A percentile compares a stretch with the other conserved stretches of the same genome.
These are phyloP conservation scores for Quercus phellos DNA, from an alignment of 331 rosid species.

Conservation along the genomic window DNA sequence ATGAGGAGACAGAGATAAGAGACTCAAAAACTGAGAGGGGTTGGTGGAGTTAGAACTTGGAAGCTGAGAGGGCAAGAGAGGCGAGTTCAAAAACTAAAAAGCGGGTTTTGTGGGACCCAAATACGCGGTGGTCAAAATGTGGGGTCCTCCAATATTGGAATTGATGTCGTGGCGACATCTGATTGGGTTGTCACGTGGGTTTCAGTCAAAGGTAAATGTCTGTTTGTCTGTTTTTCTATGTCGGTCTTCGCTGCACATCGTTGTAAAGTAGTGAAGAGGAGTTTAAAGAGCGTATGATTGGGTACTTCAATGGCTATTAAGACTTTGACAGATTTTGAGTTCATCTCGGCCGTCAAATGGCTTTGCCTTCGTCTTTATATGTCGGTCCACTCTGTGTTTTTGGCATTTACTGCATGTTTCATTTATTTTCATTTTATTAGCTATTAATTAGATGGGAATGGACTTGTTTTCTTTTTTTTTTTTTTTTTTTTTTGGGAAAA, in stretches of 20 bases:
- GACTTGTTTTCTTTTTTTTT: too few species aligned
- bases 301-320: too few species aligned
- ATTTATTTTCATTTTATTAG: neutral
- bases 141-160: neutral
- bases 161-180: neutral
- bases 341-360: too few species aligned
- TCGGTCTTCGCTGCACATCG: too few species aligned
- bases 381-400: constrained; percentile 8
- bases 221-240: too few species aligned
- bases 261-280: too few species aligned
- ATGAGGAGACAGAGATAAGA: neutral
- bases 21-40: neutral
- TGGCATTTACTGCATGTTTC: neutral
- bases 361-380: neutral
- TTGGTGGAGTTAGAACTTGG: neutral
- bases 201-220: too few species aligned
- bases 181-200: neutral
- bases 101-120: constrained; percentile 14
- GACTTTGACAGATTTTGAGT: too few species aligned
- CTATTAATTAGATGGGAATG: neutral
- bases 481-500: too few species aligned
- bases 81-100: too few species aligned
- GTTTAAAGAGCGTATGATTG: too few species aligned
- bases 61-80: neutral
- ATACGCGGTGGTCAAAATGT: neutral